A percentile compares a stretch with the other conserved stretches of the same genome.
Conservation (phyloP, 495 filamentous ascomycete genomes). For the Xylaria nigripes region DNA sequence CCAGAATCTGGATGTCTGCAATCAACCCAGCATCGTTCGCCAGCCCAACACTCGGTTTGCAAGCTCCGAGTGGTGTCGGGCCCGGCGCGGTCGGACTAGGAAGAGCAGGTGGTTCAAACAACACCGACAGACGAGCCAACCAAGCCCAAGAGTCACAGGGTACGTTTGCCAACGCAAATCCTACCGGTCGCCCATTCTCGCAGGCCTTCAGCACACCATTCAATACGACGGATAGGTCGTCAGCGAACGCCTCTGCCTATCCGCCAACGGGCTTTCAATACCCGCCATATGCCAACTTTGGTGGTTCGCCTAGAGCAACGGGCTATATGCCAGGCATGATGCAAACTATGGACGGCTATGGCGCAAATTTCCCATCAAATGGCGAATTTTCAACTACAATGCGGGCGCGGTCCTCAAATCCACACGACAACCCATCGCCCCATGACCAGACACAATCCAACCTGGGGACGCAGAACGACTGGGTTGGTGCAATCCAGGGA, state of each 20-base stretch:
- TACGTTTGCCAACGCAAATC: conserved; percentile 27
- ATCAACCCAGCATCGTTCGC: conserved; percentile 97
- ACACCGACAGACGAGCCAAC: conserved; percentile 41
- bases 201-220: conserved; percentile 31
- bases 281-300: conserved; percentile 40
- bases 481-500: conserved; percentile 44
- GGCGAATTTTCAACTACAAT: conserved; percentile 33
- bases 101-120: conserved; percentile 28
- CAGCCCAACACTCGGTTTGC: conserved; percentile 65
- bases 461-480: conserved; percentile 33
- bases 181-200: conserved; percentile 31
- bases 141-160: conserved; percentile 36
- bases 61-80: conserved; percentile 55
- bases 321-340: conserved; percentile 30
- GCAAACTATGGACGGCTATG: conserved; percentile 35
- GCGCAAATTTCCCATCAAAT: conserved; percentile 32
- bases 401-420: conserved; percentile 37
- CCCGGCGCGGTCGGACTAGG: conserved; percentile 49
- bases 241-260: conserved; percentile 27
- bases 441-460: conserved; percentile 31
- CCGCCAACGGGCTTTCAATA: conserved; percentile 30
- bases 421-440: conserved; percentile 25
- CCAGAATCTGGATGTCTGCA: conserved; percentile 98
- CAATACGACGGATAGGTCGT: conserved; percentile 26
- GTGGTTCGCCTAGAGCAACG: conserved; percentile 30